A percentile compares a stretch with the other conserved stretches of the same genome.
Conservation (phyloP, 495 filamentous ascomycete species). For the Xylaria nigripes region DNA sequence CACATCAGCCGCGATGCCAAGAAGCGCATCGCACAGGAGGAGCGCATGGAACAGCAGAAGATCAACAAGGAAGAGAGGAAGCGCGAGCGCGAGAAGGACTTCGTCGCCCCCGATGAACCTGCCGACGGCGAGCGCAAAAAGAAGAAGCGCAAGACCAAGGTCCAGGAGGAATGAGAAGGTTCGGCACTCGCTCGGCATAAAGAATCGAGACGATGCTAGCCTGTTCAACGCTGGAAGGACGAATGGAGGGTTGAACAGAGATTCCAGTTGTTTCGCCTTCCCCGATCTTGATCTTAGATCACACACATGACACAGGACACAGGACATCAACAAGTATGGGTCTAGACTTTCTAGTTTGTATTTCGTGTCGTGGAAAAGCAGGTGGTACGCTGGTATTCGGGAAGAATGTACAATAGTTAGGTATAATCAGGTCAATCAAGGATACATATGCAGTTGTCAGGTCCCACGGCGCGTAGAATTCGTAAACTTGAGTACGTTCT, state of each 20-base stretch:
- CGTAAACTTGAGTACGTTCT: background rate
- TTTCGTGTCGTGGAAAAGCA: background rate
- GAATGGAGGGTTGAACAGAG: background rate
- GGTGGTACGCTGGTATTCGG: background rate
- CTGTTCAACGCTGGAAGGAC: background rate
- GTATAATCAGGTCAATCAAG: background rate
- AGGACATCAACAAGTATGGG: background rate
- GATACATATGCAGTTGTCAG: background rate
- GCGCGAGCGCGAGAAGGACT: conserved; percentile 74
- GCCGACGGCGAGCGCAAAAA: conserved; percentile 48
- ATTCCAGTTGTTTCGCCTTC: background rate
- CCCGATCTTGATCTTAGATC: background rate
- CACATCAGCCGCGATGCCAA: conserved; percentile 88
- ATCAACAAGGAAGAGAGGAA: conserved; percentile 83
- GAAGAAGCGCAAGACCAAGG: conserved; percentile 47
- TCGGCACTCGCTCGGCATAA: background rate
- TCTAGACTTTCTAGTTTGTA: background rate
- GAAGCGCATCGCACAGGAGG: conserved; percentile 70
- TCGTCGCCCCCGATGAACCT: conserved; percentile 70
- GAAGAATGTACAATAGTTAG: background rate
- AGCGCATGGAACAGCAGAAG: conserved; percentile 70
- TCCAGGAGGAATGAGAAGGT: conserved; percentile 29
- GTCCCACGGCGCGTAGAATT: background rate
- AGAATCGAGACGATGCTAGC: too few relatives aligned
- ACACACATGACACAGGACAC: too few relatives aligned